Conservation (phyloP, 495 filamentous ascomycete species). For the Stereocaulon alpinum region DNA sequence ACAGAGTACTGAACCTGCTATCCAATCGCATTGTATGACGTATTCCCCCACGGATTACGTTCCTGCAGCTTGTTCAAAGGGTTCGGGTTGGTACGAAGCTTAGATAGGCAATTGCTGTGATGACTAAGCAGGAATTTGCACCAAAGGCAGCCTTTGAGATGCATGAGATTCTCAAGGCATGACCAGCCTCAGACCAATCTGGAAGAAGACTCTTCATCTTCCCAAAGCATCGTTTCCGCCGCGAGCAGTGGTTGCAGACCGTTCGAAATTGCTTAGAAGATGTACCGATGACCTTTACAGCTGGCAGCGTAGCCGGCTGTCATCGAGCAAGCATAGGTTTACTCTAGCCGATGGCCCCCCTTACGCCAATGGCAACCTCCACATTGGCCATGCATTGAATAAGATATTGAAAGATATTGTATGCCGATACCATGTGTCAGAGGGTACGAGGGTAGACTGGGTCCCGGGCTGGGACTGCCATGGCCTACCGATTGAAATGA, state of each 20-base stretch:
- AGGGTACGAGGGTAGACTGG: constrained; percentile 65
- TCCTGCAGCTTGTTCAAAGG: too few species aligned
- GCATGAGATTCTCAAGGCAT: not conserved
- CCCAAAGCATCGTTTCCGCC: constrained; percentile 51
- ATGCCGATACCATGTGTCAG: constrained; percentile 63
- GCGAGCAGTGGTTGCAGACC: constrained; percentile 40
- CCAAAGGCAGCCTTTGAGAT: not conserved
- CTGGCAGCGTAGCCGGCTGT: constrained; percentile 64
- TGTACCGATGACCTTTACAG: constrained; percentile 82
- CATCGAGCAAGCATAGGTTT: constrained; percentile 45
- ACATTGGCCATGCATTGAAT: constrained; percentile 96
- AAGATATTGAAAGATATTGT: constrained; percentile 96
- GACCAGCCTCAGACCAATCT: not conserved
- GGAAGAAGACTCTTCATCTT: constrained; percentile 40
- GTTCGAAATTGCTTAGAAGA: constrained; percentile 55
- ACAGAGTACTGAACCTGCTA: not conserved
- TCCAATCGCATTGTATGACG: too few species aligned
- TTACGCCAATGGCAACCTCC: constrained; percentile 90
- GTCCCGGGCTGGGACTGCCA: constrained; percentile 98
- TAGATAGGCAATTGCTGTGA: not conserved
- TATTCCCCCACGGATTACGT: too few species aligned
- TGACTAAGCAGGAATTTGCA: constrained; percentile 4
- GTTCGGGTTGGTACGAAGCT: too few species aligned
- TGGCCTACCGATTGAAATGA: constrained; percentile 93
- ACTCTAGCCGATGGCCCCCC: constrained; percentile 92